Percentiles rank a stretch among this genome's conserved stretches.
These are phyloP conservation scores for Leccinum pachyderme DNA, from an alignment of 1,284 basidiomycete species.

Conservation along the genomic window DNA sequence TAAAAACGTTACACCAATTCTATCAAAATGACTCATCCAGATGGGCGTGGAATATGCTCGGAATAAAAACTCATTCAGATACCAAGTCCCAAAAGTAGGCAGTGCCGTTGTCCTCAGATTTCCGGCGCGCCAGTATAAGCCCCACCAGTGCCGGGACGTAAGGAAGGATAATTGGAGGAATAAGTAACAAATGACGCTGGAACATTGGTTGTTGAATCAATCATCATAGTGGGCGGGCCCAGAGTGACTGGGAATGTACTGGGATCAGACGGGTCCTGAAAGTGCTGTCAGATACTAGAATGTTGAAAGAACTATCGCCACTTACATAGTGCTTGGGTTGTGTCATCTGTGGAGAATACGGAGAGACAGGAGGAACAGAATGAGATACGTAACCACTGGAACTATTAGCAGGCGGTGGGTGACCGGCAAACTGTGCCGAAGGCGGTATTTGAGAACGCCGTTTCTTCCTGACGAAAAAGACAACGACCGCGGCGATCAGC, in stretches of 20 bases:
- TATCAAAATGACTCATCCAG: constrained; percentile 3
- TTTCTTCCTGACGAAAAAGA: constrained; percentile 31
- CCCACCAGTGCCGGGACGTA: constrained; percentile 12
- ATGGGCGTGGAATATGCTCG: neutral
- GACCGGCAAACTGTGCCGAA: constrained; percentile 12
- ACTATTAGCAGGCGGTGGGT: neutral
- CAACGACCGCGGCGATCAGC: constrained; percentile 23
- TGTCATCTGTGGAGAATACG: constrained; percentile 20
- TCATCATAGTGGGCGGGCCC: constrained; percentile 14
- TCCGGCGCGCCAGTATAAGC: constrained; percentile 30
- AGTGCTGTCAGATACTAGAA: constrained; percentile 6
- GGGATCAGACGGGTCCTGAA: constrained; percentile 34
- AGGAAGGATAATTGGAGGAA: constrained; percentile 5
- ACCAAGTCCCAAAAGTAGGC: neutral
- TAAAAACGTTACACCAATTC: too few relatives aligned
- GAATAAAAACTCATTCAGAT: neutral
- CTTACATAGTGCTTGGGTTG: constrained; percentile 34
- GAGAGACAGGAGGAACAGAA: neutral
- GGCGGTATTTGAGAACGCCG: constrained; percentile 21
- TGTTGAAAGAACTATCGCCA: neutral
- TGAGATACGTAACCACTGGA: constrained; percentile 5
- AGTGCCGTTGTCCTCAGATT: constrained; percentile 13
- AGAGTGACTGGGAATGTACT: constrained; percentile 32
- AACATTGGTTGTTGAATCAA: constrained; percentile 9
- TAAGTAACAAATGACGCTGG: constrained; percentile 7